These are phyloP conservation scores for Coemansia sp. DNA, from an alignment of 192 early-diverging fungal species.

Conservation along the genomic window DNA sequence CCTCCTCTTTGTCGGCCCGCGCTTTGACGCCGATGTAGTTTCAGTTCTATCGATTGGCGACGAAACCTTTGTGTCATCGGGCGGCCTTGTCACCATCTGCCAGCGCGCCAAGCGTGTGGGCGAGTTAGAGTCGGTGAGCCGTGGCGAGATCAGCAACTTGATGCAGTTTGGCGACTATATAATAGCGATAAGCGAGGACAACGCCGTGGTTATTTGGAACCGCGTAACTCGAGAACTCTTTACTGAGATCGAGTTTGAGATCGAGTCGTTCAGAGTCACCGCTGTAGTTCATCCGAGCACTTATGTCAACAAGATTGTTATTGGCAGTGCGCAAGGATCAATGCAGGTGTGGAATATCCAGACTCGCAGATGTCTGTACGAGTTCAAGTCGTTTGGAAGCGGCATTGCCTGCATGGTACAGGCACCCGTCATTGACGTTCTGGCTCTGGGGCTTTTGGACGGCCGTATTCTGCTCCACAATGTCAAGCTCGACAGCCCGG, in stretches of 20 bases:
- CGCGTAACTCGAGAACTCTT: slow-evolving; percentile 66
- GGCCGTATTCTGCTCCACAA: slow-evolving; percentile 85
- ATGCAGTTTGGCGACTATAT: slow-evolving; percentile 74
- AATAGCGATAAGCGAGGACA: slow-evolving; percentile 77
- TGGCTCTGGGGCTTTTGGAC: slow-evolving; percentile 89
- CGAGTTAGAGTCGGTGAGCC: slow-evolving; percentile 19
- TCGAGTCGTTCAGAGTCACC: slow-evolving; percentile 66
- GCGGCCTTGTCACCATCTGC: slow-evolving; percentile 60
- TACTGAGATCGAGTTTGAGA: slow-evolving; percentile 71
- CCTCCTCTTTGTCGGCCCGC: slow-evolving; percentile 75
- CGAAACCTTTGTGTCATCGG: slow-evolving; percentile 72
- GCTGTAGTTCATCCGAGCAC: slow-evolving; percentile 89
- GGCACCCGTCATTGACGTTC: slow-evolving; percentile 88
- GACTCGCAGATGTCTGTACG: slow-evolving; percentile 71
- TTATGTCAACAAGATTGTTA: slow-evolving; percentile 94
- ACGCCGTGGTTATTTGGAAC: slow-evolving; percentile 76
- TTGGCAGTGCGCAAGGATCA: slow-evolving; percentile 78
- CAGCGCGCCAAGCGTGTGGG: slow-evolving; percentile 55
- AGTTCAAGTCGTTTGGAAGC: slow-evolving; percentile 72
- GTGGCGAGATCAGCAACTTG: slow-evolving; percentile 59
- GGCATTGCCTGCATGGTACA: slow-evolving; percentile 79
- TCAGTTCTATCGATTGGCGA: slow-evolving; percentile 69
- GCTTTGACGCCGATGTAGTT: slow-evolving; percentile 64
- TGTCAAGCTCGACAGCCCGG: slow-evolving; percentile 71
- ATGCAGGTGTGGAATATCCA: slow-evolving; percentile 96